Conservation (phyloP, 345 rosid genomes). For the Erucastrum elatum region DNA sequence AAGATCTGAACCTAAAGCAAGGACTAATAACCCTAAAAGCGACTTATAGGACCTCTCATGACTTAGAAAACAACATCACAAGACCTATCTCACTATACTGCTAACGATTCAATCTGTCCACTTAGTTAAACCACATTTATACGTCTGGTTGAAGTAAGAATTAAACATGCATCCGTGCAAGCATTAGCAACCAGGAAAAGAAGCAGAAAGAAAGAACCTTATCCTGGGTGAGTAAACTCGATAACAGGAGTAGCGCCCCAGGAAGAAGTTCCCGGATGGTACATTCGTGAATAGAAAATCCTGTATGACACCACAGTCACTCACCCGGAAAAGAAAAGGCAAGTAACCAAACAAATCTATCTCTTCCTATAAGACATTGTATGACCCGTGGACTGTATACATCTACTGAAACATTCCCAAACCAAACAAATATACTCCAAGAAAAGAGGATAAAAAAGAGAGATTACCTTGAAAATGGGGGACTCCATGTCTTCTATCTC, state of each 20-base stretch:
- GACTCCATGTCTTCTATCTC: conserved; percentile 65
- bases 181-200: conserved; percentile 18
- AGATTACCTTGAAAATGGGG: conserved; percentile 63
- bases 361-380: conserved; percentile 41
- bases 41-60: not conserved
- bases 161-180: conserved; percentile 12
- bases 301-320: conserved; percentile 71
- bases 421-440: not conserved
- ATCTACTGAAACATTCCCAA: conserved; percentile 1
- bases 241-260: conserved; percentile 55
- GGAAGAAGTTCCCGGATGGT: conserved; percentile 54
- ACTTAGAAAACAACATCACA: not conserved
- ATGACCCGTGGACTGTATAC: not conserved
- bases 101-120: not conserved
- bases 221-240: conserved; percentile 47
- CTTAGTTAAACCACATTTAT: not conserved
- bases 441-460: conserved; percentile 16
- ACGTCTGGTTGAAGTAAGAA: not conserved
- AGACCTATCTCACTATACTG: not conserved
- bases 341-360: conserved; percentile 46
- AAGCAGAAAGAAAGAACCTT: conserved; percentile 56
- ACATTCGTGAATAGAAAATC: conserved; percentile 44
- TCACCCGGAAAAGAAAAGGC: conserved; percentile 38
- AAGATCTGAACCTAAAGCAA: not conserved
- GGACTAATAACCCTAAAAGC: not conserved